phyloP scores from a whole-genome alignment of 2,329 filamentous ascomycete species.

The Scytalidium lignicola region DNA sequence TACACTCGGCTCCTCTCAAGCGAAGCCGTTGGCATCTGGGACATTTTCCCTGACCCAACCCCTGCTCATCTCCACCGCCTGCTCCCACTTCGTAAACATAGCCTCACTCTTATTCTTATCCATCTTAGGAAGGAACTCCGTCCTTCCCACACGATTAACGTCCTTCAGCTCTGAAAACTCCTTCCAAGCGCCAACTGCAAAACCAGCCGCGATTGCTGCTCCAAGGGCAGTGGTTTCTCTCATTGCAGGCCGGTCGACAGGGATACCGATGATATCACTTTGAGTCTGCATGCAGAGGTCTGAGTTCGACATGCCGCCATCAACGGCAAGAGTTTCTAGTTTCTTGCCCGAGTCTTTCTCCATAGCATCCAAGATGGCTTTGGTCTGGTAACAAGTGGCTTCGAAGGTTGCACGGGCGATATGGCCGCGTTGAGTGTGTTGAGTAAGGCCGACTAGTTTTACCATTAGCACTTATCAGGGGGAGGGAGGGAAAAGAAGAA shows the following conservation, averaged over 20 bases:
- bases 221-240: conserved; percentile 78
- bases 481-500: too few species aligned
- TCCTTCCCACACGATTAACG: conserved; percentile 65
- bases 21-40: too few species aligned
- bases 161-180: conserved; percentile 66
- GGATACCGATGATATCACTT: conserved; percentile 74
- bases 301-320: conserved; percentile 69
- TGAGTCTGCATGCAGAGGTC: conserved; percentile 75
- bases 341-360: conserved; percentile 63
- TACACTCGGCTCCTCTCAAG: too few species aligned
- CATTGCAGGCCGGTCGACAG: conserved; percentile 74
- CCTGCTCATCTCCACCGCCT: conserved; percentile 73
- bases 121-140: conserved; percentile 63
- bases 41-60: conserved; percentile 53
- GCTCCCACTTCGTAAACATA: conserved; percentile 68
- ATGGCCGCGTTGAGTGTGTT: conserved; percentile 64
- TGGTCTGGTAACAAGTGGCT: conserved; percentile 70
- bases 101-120: conserved; percentile 50
- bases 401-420: conserved; percentile 68
- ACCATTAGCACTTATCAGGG: too few species aligned
- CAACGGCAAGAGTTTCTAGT: conserved; percentile 59
- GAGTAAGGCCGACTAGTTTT: conserved; percentile 55
- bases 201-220: conserved; percentile 76
- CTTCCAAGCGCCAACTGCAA: conserved; percentile 70
- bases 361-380: conserved; percentile 69